A percentile compares a stretch with the other conserved stretches of the same genome.
Conservation (phyloP, 1,284 basidiomycete genomes). For the Cutaneotrichosporon cavernicola region DNA sequence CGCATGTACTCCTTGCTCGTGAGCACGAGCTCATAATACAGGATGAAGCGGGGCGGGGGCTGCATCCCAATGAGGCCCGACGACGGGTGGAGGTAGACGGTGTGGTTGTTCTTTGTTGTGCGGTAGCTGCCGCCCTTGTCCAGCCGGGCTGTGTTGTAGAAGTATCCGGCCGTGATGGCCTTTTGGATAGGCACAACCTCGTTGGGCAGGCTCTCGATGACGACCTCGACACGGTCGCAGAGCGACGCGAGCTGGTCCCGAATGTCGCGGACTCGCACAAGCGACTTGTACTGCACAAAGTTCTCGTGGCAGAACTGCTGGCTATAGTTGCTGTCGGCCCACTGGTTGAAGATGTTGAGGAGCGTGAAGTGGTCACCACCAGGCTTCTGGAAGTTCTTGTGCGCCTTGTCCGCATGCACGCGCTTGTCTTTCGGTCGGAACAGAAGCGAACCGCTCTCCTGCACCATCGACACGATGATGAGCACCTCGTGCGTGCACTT, state of each 20-base stretch:
- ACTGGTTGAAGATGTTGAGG: constrained; percentile 97
- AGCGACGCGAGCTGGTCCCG: constrained; percentile 87
- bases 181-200: constrained; percentile 93
- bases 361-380: constrained; percentile 99
- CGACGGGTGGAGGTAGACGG: constrained; percentile 94
- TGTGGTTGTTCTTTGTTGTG: constrained; percentile 90
- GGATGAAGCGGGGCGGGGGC: constrained; percentile 82
- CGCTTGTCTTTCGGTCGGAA: constrained; percentile 98
- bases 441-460: constrained; percentile 90
- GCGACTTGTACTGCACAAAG: constrained; percentile 94
- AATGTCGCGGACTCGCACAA: constrained; percentile 91
- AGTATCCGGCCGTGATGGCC: constrained; percentile 90
- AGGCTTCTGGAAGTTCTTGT: constrained; percentile 89
- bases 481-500: constrained; percentile 96
- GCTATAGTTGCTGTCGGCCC: constrained; percentile 94
- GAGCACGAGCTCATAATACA: constrained; percentile 82
- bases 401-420: constrained; percentile 89
- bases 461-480: constrained; percentile 96
- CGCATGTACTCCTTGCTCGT: constrained; percentile 63
- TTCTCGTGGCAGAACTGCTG: constrained; percentile 93
- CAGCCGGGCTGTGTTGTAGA: constrained; percentile 87
- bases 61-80: constrained; percentile 92
- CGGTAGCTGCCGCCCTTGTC: constrained; percentile 91
- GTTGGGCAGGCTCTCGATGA: constrained; percentile 82
- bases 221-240: constrained; percentile 94